phyloP scores from a whole-genome alignment of 345 rosid genomes.

The Mercurialis annua region DNA sequence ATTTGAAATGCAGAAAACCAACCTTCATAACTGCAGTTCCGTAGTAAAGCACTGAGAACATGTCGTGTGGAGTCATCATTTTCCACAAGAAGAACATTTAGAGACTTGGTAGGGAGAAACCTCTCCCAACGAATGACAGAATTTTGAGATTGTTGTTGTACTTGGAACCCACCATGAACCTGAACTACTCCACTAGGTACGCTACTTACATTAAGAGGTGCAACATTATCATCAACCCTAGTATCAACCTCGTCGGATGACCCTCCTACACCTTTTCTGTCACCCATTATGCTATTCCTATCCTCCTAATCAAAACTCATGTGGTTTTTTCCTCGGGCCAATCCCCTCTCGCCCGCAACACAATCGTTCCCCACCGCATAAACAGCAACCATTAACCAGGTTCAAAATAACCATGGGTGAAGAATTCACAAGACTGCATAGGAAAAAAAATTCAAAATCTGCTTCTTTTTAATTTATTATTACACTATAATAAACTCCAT shows the following conservation, averaged over 20 bases:
- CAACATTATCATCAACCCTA: slow-evolving; percentile 35
- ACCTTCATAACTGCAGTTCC: slow-evolving; percentile 85
- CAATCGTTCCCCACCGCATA: not conserved
- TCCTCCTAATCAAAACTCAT: slow-evolving; percentile 50
- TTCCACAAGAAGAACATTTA: slow-evolving; percentile 75
- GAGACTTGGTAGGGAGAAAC: slow-evolving; percentile 62
- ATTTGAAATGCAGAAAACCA: slow-evolving; percentile 9
- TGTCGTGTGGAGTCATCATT: slow-evolving; percentile 80
- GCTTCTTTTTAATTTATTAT: not conserved
- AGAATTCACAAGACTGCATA: not conserved
- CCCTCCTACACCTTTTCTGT: slow-evolving; percentile 40
- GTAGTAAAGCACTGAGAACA: slow-evolving; percentile 73
- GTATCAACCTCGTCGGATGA: slow-evolving; percentile 49
- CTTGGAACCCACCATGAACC: slow-evolving; percentile 10
- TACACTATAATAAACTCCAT: not conserved
- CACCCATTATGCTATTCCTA: slow-evolving; percentile 32
- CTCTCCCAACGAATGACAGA: slow-evolving; percentile 60
- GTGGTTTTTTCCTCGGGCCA: not conserved
- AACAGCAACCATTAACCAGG: slow-evolving; percentile 6
- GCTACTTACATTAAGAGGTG: slow-evolving; percentile 27
- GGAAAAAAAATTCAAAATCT: no score
- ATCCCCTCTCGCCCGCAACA: not conserved
- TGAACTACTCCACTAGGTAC: slow-evolving; percentile 22
- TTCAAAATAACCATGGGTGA: slow-evolving; percentile 1
- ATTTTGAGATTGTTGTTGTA: slow-evolving; percentile 12